Conservation (phyloP, 129 eudicot species). For the Scalesia atractyloides region DNA sequence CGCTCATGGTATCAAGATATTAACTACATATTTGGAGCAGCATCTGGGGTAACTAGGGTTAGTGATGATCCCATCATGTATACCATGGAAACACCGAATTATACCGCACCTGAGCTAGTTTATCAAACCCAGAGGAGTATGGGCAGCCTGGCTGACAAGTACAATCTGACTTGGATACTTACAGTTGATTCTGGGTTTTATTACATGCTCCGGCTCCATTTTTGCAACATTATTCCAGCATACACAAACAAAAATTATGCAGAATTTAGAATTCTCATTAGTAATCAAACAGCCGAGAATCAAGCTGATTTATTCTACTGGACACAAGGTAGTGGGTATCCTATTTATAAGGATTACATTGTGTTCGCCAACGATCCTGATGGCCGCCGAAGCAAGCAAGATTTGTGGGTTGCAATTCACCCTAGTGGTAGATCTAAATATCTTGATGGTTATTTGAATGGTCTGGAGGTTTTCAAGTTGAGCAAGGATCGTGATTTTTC, state of each 20-base stretch:
- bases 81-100: conserved; percentile 28
- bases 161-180: conserved; percentile 47
- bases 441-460: conserved; percentile 48
- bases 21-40: conserved; percentile 42
- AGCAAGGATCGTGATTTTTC: conserved; percentile 39
- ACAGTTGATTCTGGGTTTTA: conserved; percentile 50
- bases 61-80: conserved; percentile 28
- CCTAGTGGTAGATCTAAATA: conserved; percentile 28
- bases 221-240: conserved; percentile 44
- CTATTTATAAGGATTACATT: conserved; percentile 46
- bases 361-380: conserved; percentile 21
- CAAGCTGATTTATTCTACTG: conserved; percentile 42
- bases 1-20: conserved; percentile 55
- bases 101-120: conserved; percentile 49
- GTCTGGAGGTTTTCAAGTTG: conserved; percentile 59
- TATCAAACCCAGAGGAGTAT: conserved; percentile 53
- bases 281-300: conserved; percentile 43
- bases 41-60: conserved; percentile 27
- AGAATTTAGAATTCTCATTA: conserved; percentile 45
- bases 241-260: conserved; percentile 8
- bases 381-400: conserved; percentile 21
- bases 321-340: conserved; percentile 42
- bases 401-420: conserved; percentile 46
- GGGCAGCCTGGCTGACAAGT: conserved; percentile 26
- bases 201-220: conserved; percentile 59